Evolutionary conservation across 2,329 filamentous ascomycete species (phyloP).

Genomic region (Cytospora paraplurivora): DNA sequence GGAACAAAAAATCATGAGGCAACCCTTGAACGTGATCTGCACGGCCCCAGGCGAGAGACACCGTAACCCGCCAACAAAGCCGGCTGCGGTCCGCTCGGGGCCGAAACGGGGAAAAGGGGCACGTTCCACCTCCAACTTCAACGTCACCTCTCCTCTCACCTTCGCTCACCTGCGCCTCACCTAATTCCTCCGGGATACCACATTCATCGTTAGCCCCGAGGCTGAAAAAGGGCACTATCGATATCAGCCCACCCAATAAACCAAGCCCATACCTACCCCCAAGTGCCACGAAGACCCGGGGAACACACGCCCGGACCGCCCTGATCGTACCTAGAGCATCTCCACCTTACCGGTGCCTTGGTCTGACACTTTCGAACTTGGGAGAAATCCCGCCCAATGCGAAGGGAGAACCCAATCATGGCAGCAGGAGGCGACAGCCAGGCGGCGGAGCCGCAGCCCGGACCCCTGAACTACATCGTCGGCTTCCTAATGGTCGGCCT

Average conservation of each 20-base stretch:
- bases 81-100: not conserved
- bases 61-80: not conserved
- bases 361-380: too few relatives aligned
- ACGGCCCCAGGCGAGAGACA: not conserved
- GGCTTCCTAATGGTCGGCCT: constrained; percentile 89
- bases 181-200: not conserved
- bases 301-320: too few relatives aligned
- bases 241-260: not conserved
- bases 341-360: too few relatives aligned
- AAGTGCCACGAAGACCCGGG: too few relatives aligned
- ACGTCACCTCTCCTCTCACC: not conserved
- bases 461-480: constrained; percentile 77
- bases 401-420: constrained; percentile 14
- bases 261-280: too few relatives aligned
- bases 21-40: not conserved
- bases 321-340: too few relatives aligned
- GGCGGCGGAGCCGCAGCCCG: constrained; percentile 41
- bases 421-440: not conserved
- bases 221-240: not conserved
- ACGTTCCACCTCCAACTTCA: constrained; percentile 1
- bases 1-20: not conserved
- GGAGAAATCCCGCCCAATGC: too few relatives aligned
- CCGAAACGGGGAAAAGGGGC: not conserved
- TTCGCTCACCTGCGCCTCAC: not conserved
- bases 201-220: not conserved